Base-by-base conservation (phyloP, 345 rosid species). In the Geranium brycei region DNA sequence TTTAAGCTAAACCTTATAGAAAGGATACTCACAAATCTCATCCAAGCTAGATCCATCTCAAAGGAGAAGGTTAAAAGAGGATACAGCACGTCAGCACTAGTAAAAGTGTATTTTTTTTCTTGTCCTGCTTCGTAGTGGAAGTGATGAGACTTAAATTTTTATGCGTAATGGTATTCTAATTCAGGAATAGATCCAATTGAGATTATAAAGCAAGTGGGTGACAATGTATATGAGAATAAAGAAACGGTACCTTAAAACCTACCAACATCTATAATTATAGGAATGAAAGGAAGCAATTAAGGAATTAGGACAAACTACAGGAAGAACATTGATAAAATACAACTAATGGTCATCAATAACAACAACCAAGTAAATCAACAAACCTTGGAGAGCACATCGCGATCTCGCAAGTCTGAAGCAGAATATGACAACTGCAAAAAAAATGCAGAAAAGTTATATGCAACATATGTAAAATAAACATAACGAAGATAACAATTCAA, bases 381-480 rank as follows among this genome's bases (percentile, higher is more conserved):
- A 71, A 91, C 98, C 98, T 89, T 87, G 60, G 98, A 89, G 66
- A 83, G 75, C 23, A 83, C 73, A 72, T 91, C 96, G 2, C 86
- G 69, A 75, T 89, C 92, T 16, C 85, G 82, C 73, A 91, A 74
- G 69, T 75, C 77, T 28, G 86, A 74, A 58, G 98, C 96, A 61
- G 92, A 91, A 64, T 87, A 91, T 0, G 96, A 89, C 70, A 91
- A 65, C 98, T 91, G 86, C 84, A 68, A 30, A 51, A 23, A 60
- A 59, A 31, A 30, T 51, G 3, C 64, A n/a, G 23, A 13, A 61
- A 17, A 55, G 28, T 64, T 51, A 23, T 60, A 72, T 19, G 56
- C 57, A 31, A 32, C 53, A 18, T 13, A 58, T 17, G 40, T 53
- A 62, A 60, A 61, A 68, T 59, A 59, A 7, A 61, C 64, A 13